Evolutionary conservation across 495 filamentous ascomycete genomes (phyloP), one percentile per base, ranked within the genome.

Genomic region (Lasiosphaeris hirsuta): DNA sequence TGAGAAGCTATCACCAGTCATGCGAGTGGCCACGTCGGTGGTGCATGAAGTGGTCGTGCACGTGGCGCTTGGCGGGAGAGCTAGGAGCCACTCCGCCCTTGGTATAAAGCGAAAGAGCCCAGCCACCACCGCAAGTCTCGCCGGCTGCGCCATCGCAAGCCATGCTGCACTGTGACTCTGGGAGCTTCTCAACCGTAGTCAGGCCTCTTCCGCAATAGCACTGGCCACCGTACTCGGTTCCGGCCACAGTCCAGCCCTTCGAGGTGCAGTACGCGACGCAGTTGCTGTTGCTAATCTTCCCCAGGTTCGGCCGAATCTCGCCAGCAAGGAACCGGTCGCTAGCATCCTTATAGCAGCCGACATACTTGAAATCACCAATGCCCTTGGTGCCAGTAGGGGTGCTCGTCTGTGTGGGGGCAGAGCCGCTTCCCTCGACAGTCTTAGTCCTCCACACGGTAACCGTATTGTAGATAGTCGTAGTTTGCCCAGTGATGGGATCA

Each of bases 181-280:
- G 74, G n/a, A 78, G 50, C 56, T 71, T 65, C 58, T 69, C 66
- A 33, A 65, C 67, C 35, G 61, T 64, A 10, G 57, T 66, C 34
- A 81, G 62, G 15, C 57, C 57, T 61, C 83, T 82, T 36, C 81
- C 84, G 66, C 86, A 89, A 67, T 81, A 86, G 71, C 86, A 88
- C 64, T 86, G 78, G 44, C 76, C 78, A 52, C 77, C 82, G 54
- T 86, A 87, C 69, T 90, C 84, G 15, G 85, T 78, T 40, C 87
- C 87, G 48, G 81, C 81, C 64, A 81, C 80, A 59, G 50, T 67
- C 63, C 70, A 85, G 54, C 79, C 78, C 58, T 65, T 69, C 54
- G 58, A 60, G 17, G 72, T 67, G 72, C 84, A 86, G 69, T 84
- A 80, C 36, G 75, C 68, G 52, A 86, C 73, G 66, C 86, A 89